Base-by-base conservation (phyloP, 78 protist genomes). In the Blattamonas nauphoetae region DNA sequence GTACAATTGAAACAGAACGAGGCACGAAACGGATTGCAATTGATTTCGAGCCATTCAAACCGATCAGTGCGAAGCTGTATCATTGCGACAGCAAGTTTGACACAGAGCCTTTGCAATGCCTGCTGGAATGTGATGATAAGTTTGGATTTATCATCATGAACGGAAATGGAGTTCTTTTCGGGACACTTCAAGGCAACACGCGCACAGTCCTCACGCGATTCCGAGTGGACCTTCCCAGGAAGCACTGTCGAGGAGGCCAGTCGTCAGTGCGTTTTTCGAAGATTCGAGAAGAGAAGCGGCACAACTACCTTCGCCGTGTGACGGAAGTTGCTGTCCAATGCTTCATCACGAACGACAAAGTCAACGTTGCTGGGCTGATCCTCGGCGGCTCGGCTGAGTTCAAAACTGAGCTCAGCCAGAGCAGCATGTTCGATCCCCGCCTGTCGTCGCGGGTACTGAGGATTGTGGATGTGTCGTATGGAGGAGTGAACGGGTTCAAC, bases 341-440 rank as follows among this genome's bases (percentile, higher is more conserved):
- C 91, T 98, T 96, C 91, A 96, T 98, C 78, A 92, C 96, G 84
- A 93, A 95, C 87, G 99, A 97, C 88, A 94, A 89, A 83, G 90
- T 92, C 38, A 98, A 97, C 88, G 99, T 97, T 38, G 2, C 88
- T 11, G 99, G 99, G 0, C 86, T 98, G 2, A 85, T 98, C 78
- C 92, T 98, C 0, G 99, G 99, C 34, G 99, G 99, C 84, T 93
- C 96, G 0, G 99, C 99, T 43, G 99, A 97, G 45, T 98, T 98
- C 93, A 98, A 98, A 92, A 92, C 91, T 11, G 98, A 91, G 63
- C 93, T 97, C 36, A 1, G 78, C 45, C 89, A 92, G 45, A 88
- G 94, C 2, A 98, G 95, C 77, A 87, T 96, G 89, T 96, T 97
- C 86, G 99, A 98, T 88, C 96, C 1, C 82, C 96, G 99, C 11